Percentiles rank a stretch among this genome's conserved stretches.
These are phyloP conservation scores for Alternaria conjuncta DNA, from an alignment of 2,329 filamentous ascomycete genomes.

Conservation along the genomic window DNA sequence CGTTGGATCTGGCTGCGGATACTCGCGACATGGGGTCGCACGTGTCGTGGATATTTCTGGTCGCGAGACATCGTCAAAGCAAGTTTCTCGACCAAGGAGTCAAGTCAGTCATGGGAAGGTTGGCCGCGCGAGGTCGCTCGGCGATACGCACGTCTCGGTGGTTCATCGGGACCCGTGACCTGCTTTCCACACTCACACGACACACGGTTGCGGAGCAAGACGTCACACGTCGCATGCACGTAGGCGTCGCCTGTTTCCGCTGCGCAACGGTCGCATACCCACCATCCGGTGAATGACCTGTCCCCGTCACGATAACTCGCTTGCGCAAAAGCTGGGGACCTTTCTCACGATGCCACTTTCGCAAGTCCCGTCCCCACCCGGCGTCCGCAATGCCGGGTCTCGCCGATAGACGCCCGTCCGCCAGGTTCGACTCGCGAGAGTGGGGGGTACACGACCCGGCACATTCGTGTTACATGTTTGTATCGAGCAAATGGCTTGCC, in stretches of 20 bases:
- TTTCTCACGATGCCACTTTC: background rate
- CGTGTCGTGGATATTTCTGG: background rate
- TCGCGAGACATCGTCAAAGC: background rate
- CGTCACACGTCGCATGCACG: background rate
- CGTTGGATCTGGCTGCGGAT: conserved; percentile 4
- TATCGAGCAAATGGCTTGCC: background rate
- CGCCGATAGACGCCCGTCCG: conserved; percentile 8
- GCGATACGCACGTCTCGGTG: conserved; percentile 1
- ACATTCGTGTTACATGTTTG: background rate
- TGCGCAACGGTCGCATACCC: background rate
- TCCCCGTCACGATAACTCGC: background rate
- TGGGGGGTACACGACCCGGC: background rate
- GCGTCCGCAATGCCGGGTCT: conserved; percentile 12
- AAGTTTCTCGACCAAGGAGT: background rate
- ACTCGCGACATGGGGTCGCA: conserved; percentile 1
- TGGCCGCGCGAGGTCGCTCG: background rate
- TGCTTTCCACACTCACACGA: background rate
- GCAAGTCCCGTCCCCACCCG: background rate
- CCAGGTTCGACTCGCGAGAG: background rate
- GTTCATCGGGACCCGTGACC: conserved; percentile 1
- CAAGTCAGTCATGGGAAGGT: background rate
- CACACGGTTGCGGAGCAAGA: background rate
- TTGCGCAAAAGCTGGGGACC: background rate
- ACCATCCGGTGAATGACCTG: conserved; percentile 3
- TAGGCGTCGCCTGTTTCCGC: background rate